Conservation (phyloP, 2,329 filamentous ascomycete species). For the Xylaria sp. region DNA sequence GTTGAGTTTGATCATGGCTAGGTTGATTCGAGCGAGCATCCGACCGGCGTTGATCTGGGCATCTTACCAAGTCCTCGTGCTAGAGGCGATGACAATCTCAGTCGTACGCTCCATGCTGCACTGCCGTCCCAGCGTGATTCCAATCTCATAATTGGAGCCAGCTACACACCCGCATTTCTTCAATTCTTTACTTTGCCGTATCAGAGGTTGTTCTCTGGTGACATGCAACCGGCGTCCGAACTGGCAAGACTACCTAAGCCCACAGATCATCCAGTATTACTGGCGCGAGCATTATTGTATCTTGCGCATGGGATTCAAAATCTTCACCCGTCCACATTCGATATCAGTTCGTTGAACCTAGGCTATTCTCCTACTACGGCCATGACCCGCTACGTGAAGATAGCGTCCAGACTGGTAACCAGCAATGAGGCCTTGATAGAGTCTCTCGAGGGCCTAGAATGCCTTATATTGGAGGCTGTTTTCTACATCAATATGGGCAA, state of each 20-base stretch:
- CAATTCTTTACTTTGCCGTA: constrained; percentile 1
- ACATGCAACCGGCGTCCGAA: background rate
- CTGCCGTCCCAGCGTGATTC: background rate
- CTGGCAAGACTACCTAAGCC: background rate
- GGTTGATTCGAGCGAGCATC: constrained; percentile 3
- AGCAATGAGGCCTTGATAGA: background rate
- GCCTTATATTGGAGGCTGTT: background rate
- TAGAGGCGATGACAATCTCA: background rate
- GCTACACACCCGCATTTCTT: background rate
- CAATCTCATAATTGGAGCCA: constrained; percentile 1
- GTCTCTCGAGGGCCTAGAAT: background rate
- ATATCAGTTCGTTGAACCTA: background rate
- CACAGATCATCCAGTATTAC: background rate
- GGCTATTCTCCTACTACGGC: background rate
- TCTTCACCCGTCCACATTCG: background rate
- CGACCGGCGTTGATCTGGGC: background rate
- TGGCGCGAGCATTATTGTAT: background rate
- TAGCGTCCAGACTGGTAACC: background rate
- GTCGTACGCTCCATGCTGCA: background rate
- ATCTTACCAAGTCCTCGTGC: background rate
- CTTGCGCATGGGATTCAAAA: constrained; percentile 3
- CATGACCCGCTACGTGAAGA: background rate
- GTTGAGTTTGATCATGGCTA: background rate
- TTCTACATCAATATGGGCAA: background rate
- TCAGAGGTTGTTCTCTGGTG: background rate